Base-by-base conservation (phyloP, 306 rosid species). In the Sindora glabra region DNA sequence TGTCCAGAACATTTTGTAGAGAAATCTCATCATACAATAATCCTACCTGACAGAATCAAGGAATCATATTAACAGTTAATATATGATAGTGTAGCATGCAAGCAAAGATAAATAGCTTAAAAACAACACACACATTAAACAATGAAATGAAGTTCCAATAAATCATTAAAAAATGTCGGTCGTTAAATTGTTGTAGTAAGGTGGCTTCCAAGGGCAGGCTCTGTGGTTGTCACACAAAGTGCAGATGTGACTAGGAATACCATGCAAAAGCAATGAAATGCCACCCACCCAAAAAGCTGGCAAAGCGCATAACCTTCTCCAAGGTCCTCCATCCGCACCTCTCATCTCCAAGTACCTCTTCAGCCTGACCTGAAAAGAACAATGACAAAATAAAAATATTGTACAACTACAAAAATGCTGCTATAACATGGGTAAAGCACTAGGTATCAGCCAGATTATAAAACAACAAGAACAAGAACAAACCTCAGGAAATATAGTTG, bases 331-430 rank as follows among this genome's bases (percentile, higher is more conserved):
- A 74, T 94, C 99, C 73, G 97, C 90, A 17, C 97, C 97, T 80
- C 99, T 84, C 99, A 94, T 94, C 81, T 94, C 99, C 83, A 94
- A 71, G 75, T 94, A 94, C 69, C 99, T 82, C 89, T 94, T 94
- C 73, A 94, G 75, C 78, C 99, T 86, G 57, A 94, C 97, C 99
- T 89, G 87, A 67, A 77, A 32, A 66, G 15, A 69, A 61, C 50
- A 64, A 13, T 61, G 5, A 52, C 10, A 29, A 4, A 13, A 44
- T 17, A 5, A 38, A 55, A 19, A 37, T 22, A 10, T 22, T 59
- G 53, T 56, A 23, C 19, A 64, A 41, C 62, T 30, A 4, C 33
- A 50, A 56, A 61, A 64, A 32, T 62, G 67, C 71, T 45, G 46
- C 57, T 62, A 65, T 30, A 47, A 34, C 41, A 77, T 27, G 0